These are phyloP conservation scores for Gastrolobium villosum DNA, from an alignment of 306 rosid species.

Conservation along the genomic window DNA sequence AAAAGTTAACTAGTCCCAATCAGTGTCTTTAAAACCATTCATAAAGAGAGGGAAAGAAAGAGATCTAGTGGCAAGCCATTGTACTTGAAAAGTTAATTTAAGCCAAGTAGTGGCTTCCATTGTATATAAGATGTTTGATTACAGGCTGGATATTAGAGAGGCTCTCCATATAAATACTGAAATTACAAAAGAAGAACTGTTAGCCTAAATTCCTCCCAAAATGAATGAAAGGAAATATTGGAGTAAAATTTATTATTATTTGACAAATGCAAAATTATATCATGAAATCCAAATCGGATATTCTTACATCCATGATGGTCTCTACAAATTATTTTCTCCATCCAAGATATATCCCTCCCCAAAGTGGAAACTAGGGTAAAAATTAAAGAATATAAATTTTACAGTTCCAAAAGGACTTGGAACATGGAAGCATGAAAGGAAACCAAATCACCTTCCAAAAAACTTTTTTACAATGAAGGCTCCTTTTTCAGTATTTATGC, in stretches of 20 bases:
- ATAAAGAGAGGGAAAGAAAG: background rate
- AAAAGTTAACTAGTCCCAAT: background rate
- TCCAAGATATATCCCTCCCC: background rate
- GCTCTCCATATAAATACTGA: background rate
- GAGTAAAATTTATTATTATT: background rate
- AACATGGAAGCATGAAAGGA: background rate
- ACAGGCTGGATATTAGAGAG: background rate
- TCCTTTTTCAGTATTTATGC: conserved; percentile 29
- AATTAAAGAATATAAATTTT: conserved; percentile 41
- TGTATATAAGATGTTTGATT: background rate
- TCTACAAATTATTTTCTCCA: conserved; percentile 11
- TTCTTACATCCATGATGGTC: background rate
- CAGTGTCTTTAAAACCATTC: background rate
- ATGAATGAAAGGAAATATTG: conserved; percentile 1
- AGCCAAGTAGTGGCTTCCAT: background rate
- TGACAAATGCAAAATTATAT: conserved; percentile 42
- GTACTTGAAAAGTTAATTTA: background rate
- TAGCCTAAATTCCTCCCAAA: background rate
- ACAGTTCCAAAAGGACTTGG: conserved; percentile 28
- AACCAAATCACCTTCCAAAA: conserved; percentile 48
- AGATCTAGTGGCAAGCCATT: background rate
- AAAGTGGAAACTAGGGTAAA: conserved; percentile 29
- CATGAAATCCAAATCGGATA: conserved; percentile 6
- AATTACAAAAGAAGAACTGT: background rate
- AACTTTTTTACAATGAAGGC: conserved; percentile 54